These are phyloP conservation scores for Hypholoma sublateritium DNA, from an alignment of 768 basidiomycete genomes.

Conservation along the genomic window DNA sequence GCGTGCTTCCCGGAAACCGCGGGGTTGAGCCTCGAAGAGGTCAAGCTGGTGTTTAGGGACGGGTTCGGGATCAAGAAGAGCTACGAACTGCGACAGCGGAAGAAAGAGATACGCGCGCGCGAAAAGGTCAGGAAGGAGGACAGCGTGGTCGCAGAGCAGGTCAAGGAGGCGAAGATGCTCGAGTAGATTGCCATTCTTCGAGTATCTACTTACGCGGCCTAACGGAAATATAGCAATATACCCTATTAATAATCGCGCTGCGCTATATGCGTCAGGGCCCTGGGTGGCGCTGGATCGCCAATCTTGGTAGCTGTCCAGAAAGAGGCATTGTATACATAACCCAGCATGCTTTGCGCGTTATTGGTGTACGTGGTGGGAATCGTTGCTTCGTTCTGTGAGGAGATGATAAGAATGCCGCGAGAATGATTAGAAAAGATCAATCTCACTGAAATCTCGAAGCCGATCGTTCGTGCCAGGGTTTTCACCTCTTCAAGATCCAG, in stretches of 20 bases:
- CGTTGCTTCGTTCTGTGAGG: constrained; percentile 68
- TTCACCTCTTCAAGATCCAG: constrained; percentile 90
- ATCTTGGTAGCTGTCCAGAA: constrained; percentile 76
- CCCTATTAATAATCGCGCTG: neutral
- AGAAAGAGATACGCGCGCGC: constrained; percentile 39
- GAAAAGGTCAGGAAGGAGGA: constrained; percentile 21
- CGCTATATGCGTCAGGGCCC: neutral
- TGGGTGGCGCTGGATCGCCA: neutral
- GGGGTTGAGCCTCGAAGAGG: constrained; percentile 69
- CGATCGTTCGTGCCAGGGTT: constrained; percentile 64
- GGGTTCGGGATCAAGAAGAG: constrained; percentile 69
- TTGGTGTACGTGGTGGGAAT: constrained; percentile 87
- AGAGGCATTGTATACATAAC: constrained; percentile 79
- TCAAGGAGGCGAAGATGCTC: neutral
- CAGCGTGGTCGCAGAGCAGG: neutral
- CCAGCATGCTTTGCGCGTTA: constrained; percentile 77
- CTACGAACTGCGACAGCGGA: constrained; percentile 43
- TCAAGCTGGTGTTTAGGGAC: constrained; percentile 56
- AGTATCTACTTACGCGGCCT: neutral
- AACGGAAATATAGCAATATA: neutral
- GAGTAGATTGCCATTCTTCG: neutral
- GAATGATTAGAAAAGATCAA: neutral
- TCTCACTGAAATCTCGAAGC: constrained; percentile 82
- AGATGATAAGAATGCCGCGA: neutral
- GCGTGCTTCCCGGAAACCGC: constrained; percentile 81